These are phyloP conservation scores for Caloboletus firmus DNA, from an alignment of 1,284 basidiomycete species.

Conservation along the genomic window DNA sequence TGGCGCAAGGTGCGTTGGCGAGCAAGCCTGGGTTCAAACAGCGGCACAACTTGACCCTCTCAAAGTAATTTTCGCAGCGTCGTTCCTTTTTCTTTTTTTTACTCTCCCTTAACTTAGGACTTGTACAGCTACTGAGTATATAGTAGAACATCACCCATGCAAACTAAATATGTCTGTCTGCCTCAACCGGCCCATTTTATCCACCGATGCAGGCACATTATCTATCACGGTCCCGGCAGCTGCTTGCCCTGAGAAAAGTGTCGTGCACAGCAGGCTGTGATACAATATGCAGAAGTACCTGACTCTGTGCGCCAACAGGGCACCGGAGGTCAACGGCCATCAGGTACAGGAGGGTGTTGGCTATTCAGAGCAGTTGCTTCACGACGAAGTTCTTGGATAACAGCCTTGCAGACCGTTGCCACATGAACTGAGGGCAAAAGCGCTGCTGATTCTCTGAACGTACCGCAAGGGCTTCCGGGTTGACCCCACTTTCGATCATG, in stretches of 20 bases:
- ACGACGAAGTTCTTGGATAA: conserved; percentile 71
- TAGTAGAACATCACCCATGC: conserved; percentile 20
- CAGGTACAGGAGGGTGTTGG: conserved; percentile 16
- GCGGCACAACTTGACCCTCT: neutral
- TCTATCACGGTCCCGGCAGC: neutral
- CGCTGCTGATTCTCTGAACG: conserved; percentile 30
- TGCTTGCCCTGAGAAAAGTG: conserved; percentile 3
- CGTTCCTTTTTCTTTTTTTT: neutral
- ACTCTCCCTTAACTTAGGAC: neutral
- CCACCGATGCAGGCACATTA: conserved; percentile 13
- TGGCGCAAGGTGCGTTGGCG: conserved; percentile 3
- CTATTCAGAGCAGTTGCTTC: conserved; percentile 49
- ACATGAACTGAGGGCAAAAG: conserved; percentile 1
- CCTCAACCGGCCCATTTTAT: conserved; percentile 5
- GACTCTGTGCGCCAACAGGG: neutral
- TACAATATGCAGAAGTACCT: neutral
- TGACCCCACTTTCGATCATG: conserved; percentile 84
- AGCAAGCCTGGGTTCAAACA: conserved; percentile 9
- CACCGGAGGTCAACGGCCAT: conserved; percentile 16
- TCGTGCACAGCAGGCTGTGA: neutral
- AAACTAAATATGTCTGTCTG: conserved; percentile 23
- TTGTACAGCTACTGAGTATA: conserved; percentile 7
- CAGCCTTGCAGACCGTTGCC: conserved; percentile 48
- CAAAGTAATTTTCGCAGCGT: conserved; percentile 17
- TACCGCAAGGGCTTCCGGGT: conserved; percentile 84